phyloP scores from a whole-genome alignment of 78 protist species.

The Polysphondylium violaceum region DNA sequence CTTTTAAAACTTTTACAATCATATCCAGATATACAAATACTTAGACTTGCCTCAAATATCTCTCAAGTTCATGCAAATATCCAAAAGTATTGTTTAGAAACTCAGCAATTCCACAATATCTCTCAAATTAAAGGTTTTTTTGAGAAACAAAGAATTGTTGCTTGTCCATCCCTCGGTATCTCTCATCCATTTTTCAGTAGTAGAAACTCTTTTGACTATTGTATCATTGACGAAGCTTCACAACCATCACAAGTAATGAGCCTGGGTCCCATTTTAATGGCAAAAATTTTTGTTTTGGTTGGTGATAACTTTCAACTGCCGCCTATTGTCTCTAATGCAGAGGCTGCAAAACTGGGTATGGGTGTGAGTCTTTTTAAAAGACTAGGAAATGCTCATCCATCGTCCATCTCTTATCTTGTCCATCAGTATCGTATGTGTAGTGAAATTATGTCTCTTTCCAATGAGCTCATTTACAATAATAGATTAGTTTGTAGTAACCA shows the following conservation, averaged over 20 bases:
- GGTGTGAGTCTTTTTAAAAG: constrained; percentile 78
- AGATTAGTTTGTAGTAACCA: constrained; percentile 69
- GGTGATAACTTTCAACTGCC: constrained; percentile 92
- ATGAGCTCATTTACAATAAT: constrained; percentile 71
- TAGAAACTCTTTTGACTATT: constrained; percentile 71
- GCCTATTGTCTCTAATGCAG: constrained; percentile 42
- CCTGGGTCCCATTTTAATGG: constrained; percentile 84
- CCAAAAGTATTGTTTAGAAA: constrained; percentile 27
- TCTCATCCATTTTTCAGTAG: constrained; percentile 19
- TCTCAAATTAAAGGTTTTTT: constrained; percentile 25
- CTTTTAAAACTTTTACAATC: constrained; percentile 59
- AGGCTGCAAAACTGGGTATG: constrained; percentile 58
- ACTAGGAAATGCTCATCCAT: constrained; percentile 70
- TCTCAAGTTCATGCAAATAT: constrained; percentile 2
- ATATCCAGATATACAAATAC: constrained; percentile 6
- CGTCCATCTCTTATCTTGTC: constrained; percentile 35
- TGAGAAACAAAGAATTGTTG: constrained; percentile 65
- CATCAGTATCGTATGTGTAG: constrained; percentile 90
- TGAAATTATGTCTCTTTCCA: constrained; percentile 79
- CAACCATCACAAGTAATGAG: constrained; percentile 85
- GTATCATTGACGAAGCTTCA: constrained; percentile 94
- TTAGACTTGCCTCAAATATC: constrained; percentile 16
- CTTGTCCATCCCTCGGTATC: constrained; percentile 77
- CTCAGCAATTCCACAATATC: neutral
- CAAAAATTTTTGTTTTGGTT: constrained; percentile 85